Base-by-base conservation (phyloP, 257 asterid species). In the Penstemon barbatus region DNA sequence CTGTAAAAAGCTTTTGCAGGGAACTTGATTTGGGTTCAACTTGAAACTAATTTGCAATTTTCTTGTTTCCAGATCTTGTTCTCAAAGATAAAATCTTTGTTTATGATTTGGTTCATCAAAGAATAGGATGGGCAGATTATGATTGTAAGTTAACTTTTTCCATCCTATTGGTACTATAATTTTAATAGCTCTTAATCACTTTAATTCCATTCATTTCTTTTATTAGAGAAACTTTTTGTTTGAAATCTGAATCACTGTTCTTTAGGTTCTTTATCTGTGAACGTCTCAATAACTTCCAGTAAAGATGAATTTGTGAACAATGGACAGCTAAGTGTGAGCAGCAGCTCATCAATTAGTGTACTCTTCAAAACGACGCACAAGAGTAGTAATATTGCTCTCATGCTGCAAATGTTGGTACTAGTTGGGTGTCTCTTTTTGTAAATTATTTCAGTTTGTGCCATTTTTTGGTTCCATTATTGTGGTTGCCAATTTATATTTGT, bases 111-210 rank as follows among this genome's bases (percentile, higher is more conserved):
- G 92, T 87, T 78, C 95, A 61, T 61, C 92, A 84, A 76, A 79
- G 97, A 75, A 60, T 89, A 63, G 97, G 96, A 75, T 89, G 97
- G 97, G 89, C 90, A 65, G 96, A 86, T 66, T 83, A 87, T 54
- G 89, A 92, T 66, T 92, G 98, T 92, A 80, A 87, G 97, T 79
- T 18, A 19, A 4, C 33, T 13, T 40, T 39, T 71, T 72, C 12
- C 5, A 56, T 15, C 40, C 8, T 38, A 45, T 57, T 48, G 13
- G 10, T 62, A 57, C n/a, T 40, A 1, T 57, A 42, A 8, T 39
- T 12, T 9, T 1, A 36, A 40, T 15, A 50, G 13, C 40, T 46
- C 52, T 15, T 38, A 18, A 43, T 5, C 44, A 9, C 38, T 7
- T 1, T 19, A 61, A 54, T 11, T 38, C 6, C 45, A 15, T 15